Base-by-base conservation (phyloP, 176 grass and related monocot species). In the Oryza meyeriana region DNA sequence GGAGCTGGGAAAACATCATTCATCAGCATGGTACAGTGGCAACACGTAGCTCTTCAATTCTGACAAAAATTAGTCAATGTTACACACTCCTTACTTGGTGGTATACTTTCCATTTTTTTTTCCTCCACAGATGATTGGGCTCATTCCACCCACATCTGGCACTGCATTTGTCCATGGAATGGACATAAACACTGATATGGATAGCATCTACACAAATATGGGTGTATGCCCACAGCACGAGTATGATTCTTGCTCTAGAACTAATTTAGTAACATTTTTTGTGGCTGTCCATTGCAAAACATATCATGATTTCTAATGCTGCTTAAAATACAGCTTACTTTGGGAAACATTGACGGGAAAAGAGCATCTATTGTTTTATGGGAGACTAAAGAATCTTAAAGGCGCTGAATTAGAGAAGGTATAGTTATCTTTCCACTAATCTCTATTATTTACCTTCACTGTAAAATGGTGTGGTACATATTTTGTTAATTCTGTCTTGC, bases 1-100 rank as follows among this genome's bases (percentile, higher is more conserved):
- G 95, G 95, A 41, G 92, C 95, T 50, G 95, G 95, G 28, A 98
- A 98, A 90, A 95, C 92, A 84, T 93, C 90, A 20, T 98, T 98
- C 88, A 98, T 98, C 64, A 94, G 92, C 65, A 98, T 98, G 95
- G 95, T 98, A 90, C 12, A 64, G 22, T 35, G 42, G 66, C 65
- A 42, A 66, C 17, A 65, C 9, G 45, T 59, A 87, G n/a, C 10
- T 17, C 45, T 11, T 66, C 69, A 11, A 58, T 32, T 78, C 47
- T n/a, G 26, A 41, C 16, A 63, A 31, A 63, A 30, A 9, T 3
- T 57, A 76, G 34, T 8, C 45, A 35, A 81, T 2, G 47, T 70
- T 47, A 28, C 81, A 34, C 26, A 73, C 0, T 66, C n/a, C 44
- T 47, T 59, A 59, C 8, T 83, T 29, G 38, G 3, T 14, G 27